phyloP scores from a whole-genome alignment of 2,329 filamentous ascomycete species.

The Pseudogymnoascus sp. region DNA sequence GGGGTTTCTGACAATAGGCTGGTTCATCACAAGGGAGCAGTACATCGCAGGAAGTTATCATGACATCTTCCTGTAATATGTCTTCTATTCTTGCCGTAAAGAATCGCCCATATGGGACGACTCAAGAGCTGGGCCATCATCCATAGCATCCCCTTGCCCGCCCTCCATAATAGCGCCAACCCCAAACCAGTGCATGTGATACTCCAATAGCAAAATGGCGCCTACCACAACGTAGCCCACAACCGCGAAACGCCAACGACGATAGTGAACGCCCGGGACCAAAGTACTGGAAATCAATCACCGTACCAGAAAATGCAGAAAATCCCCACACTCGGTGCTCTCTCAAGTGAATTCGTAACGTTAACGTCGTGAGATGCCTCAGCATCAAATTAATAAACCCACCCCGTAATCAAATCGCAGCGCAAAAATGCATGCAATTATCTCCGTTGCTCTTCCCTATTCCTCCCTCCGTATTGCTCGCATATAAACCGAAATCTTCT shows the following conservation, averaged over 20 bases:
- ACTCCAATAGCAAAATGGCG: not conserved
- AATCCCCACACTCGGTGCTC: conserved; percentile 7
- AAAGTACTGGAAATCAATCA: conserved; percentile 7
- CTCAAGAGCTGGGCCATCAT: not conserved
- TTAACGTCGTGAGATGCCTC: conserved; percentile 7
- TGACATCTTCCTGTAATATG: not conserved
- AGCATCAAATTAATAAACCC: not conserved
- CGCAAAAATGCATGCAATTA: conserved; percentile 1
- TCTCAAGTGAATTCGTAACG: conserved; percentile 8
- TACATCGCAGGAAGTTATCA: not conserved
- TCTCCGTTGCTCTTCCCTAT: not conserved
- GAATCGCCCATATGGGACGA: not conserved
- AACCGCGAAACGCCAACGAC: not conserved
- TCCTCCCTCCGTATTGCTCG: not conserved
- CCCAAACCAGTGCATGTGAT: not conserved
- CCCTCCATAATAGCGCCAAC: not conserved
- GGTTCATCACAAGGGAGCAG: not conserved
- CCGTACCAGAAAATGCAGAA: not conserved
- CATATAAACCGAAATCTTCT: not conserved
- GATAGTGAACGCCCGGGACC: conserved; percentile 4
- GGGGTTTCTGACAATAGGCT: not conserved
- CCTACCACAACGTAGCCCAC: not conserved
- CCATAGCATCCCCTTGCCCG: not conserved
- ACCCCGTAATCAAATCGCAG: conserved; percentile 1
- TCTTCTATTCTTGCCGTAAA: not conserved